Percentiles rank a stretch among this genome's conserved stretches.
Conservation (phyloP, 2,329 filamentous ascomycete species). For the Pestalotiopsis sp. region DNA sequence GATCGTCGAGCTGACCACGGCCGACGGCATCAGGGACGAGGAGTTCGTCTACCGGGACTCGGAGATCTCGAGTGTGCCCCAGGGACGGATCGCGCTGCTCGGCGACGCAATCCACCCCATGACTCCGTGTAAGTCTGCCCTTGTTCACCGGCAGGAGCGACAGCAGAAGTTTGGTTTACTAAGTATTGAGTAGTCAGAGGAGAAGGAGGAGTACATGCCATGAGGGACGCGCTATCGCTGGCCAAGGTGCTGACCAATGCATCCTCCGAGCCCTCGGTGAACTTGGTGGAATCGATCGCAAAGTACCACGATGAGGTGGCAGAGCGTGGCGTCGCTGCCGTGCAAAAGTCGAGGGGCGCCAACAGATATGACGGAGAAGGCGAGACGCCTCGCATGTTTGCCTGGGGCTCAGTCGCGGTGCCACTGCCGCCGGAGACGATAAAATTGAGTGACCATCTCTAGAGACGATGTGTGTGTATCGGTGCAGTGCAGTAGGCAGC, state of each 20-base stretch:
- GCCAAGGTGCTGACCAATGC: background rate
- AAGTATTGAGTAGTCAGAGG: slow-evolving; percentile 39
- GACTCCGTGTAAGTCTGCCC: slow-evolving; percentile 42
- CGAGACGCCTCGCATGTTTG: background rate
- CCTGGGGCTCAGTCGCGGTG: background rate
- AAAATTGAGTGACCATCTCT: background rate
- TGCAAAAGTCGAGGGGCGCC: background rate
- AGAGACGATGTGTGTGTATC: background rate
- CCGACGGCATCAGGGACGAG: slow-evolving; percentile 14
- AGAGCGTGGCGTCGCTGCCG: background rate
- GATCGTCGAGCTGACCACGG: slow-evolving; percentile 21
- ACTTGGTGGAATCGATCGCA: background rate
- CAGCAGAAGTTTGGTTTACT: background rate
- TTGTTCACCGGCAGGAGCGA: background rate
- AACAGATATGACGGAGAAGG: background rate
- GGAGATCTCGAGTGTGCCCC: slow-evolving; percentile 24
- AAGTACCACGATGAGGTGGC: slow-evolving; percentile 4
- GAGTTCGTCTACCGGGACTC: slow-evolving; percentile 19
- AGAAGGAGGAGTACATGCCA: slow-evolving; percentile 50
- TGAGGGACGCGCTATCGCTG: slow-evolving; percentile 39
- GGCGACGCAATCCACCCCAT: slow-evolving; percentile 52
- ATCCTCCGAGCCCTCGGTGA: too few species aligned
- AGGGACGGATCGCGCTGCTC: slow-evolving; percentile 40
- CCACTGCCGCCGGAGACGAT: slow-evolving; percentile 2
- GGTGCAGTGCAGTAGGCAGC: background rate